Conservation (phyloP, 441 rosid genomes). For the Adansonia rubrostipa region DNA sequence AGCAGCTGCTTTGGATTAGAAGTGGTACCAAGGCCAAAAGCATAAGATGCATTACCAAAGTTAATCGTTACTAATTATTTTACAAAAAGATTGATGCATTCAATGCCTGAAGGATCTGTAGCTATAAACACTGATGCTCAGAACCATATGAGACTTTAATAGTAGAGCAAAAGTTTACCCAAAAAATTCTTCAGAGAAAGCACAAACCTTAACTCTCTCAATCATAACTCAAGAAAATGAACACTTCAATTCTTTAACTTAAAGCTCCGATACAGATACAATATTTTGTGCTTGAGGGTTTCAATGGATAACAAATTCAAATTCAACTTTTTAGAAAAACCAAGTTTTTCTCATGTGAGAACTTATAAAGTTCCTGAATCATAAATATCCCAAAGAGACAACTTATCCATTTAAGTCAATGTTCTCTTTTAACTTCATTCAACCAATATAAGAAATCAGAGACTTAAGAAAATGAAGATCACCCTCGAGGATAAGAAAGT, state of each 20-base stretch:
- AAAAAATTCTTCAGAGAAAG: too few species aligned
- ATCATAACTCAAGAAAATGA: background rate
- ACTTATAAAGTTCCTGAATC: background rate
- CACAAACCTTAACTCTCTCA: too few species aligned
- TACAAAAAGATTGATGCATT: background rate
- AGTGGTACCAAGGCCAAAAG: background rate
- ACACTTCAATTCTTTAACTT: background rate
- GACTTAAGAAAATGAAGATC: slow-evolving; percentile 5
- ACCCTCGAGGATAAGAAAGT: background rate
- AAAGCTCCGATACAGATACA: background rate
- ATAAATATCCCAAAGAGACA: background rate
- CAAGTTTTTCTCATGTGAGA: background rate
- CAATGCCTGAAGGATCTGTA: background rate
- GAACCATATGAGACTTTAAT: background rate
- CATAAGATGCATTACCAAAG: background rate
- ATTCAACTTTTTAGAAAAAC: background rate
- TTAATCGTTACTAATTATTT: background rate
- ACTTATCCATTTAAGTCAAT: background rate
- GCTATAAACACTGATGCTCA: background rate
- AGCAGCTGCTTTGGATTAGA: background rate
- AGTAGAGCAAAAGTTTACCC: background rate
- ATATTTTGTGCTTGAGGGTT: background rate
- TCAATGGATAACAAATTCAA: background rate
- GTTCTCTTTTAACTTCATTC: background rate
- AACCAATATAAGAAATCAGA: background rate